Conservation (phyloP, 2,329 filamentous ascomycete species). For the Hortaea sp. region DNA sequence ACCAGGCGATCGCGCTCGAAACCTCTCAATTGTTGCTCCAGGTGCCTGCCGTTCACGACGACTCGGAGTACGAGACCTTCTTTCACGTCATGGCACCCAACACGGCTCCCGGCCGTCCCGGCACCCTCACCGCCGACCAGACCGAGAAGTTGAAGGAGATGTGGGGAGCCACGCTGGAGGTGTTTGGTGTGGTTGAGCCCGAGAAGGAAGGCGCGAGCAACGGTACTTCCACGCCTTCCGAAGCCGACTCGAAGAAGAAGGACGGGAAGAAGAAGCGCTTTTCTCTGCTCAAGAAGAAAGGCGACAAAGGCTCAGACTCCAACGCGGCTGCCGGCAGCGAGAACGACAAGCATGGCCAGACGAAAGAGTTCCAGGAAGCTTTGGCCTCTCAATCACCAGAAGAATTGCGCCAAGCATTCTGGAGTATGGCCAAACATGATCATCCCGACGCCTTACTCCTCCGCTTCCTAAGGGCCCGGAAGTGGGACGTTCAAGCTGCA, state of each 20-base stretch:
- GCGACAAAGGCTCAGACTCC: slow-evolving; percentile 34
- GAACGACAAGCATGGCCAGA: slow-evolving; percentile 87
- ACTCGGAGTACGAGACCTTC: not conserved
- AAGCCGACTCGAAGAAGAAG: slow-evolving; percentile 44
- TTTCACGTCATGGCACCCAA: slow-evolving; percentile 29
- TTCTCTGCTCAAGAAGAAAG: slow-evolving; percentile 57
- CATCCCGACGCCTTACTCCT: slow-evolving; percentile 78
- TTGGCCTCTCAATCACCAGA: slow-evolving; percentile 68
- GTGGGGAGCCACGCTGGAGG: slow-evolving; percentile 66
- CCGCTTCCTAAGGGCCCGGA: slow-evolving; percentile 76
- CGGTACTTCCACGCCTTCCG: slow-evolving; percentile 13
- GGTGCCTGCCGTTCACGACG: not conserved
- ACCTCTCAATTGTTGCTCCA: slow-evolving; percentile 17
- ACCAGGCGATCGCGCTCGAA: not conserved
- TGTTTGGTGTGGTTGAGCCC: slow-evolving; percentile 52
- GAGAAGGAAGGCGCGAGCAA: slow-evolving; percentile 4
- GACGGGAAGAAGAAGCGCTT: slow-evolving; percentile 59
- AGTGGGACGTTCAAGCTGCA: slow-evolving; percentile 92
- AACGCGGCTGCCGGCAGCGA: slow-evolving; percentile 29
- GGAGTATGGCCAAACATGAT: slow-evolving; percentile 92
- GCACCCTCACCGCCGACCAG: slow-evolving; percentile 81
- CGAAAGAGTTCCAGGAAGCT: slow-evolving; percentile 74
- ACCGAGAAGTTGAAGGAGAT: slow-evolving; percentile 80
- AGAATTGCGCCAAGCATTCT: slow-evolving; percentile 69
- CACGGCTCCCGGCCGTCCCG: slow-evolving; percentile 60